Percentiles rank a stretch among this genome's conserved stretches.
Evolutionary conservation across 129 eudicot genomes (phyloP).

Genomic region (Helianthus annuus): HanXRQr2.0-SUNRISE NC_035440.2:53242903-53243402

Average conservation of each 20-base stretch:
- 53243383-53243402: too few relatives aligned
- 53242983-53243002: neutral
- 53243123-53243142: constrained; percentile 90
- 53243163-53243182: constrained; percentile 27
- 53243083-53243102: neutral
- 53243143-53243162: constrained; percentile 83
- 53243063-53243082: neutral
- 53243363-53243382: too few relatives aligned
- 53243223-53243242: neutral
- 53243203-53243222: neutral
- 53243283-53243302: too few relatives aligned
- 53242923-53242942: constrained; percentile 46
- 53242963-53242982: neutral
- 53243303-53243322: too few relatives aligned
- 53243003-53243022: neutral
- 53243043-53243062: neutral
- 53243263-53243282: too few relatives aligned
- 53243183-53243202: constrained; percentile 14
- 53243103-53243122: constrained; percentile 91
- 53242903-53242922: constrained; percentile 72
- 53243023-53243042: neutral
- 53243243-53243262: neutral
- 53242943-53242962: neutral
- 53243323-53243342: too few relatives aligned
- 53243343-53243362: too few relatives aligned